Conservation (phyloP, 352 stramenopile species). For the Globisporangium takayamanum region DNA sequence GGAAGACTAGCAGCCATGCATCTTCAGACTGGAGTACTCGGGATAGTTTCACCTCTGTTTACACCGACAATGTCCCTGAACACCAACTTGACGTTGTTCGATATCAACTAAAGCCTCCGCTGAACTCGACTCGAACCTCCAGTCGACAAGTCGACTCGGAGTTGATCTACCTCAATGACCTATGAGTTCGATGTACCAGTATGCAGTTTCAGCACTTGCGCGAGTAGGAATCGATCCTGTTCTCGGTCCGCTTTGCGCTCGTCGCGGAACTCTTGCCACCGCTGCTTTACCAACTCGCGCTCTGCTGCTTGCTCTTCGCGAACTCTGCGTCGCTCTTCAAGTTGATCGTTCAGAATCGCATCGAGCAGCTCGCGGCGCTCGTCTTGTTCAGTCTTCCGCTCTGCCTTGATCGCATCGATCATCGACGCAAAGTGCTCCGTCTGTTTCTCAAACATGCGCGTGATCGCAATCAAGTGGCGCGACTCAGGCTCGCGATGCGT, state of each 20-base stretch:
- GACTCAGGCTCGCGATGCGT: too few species aligned
- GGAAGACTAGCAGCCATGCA: too few species aligned
- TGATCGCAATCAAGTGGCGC: background rate
- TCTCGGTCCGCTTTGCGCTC: conserved; percentile 1
- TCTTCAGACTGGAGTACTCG: too few species aligned
- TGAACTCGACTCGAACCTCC: too few species aligned
- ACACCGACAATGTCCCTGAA: too few species aligned
- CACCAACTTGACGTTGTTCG: too few species aligned
- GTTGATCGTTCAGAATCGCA: background rate
- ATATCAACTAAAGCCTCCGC: too few species aligned
- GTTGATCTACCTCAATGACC: too few species aligned
- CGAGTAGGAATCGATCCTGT: background rate
- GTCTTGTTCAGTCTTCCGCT: background rate
- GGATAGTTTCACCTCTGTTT: too few species aligned
- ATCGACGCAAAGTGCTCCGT: conserved; percentile 1
- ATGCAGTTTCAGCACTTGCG: background rate
- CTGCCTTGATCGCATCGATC: background rate
- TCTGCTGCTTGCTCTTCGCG: conserved; percentile 2
- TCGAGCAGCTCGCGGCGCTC: background rate
- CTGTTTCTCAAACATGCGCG: background rate
- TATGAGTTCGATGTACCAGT: background rate
- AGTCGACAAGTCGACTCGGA: too few species aligned
- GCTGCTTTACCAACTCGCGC: background rate
- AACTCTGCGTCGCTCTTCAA: background rate
- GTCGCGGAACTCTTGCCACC: background rate